A percentile compares a stretch with the other conserved stretches of the same genome.
phyloP scores from a whole-genome alignment of 148 eudicot species.

The Chenopodium formosanum region DNA sequence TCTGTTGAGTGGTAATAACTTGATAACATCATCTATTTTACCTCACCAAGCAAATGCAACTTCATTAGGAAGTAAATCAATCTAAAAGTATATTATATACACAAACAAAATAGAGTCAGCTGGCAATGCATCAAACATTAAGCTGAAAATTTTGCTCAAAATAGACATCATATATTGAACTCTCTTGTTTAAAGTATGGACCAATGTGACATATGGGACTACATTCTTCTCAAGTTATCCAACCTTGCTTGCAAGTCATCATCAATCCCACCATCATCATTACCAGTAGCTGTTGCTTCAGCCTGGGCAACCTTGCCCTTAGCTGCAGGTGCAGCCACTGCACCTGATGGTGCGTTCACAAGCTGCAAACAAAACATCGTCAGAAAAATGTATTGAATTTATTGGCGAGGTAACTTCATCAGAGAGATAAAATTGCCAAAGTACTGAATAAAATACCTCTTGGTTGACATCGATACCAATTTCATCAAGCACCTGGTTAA shows the following conservation, averaged over 20 bases:
- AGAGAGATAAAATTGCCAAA: neutral
- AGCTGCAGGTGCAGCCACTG: constrained; percentile 85
- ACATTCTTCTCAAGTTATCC: constrained; percentile 93
- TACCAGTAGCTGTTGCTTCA: constrained; percentile 48
- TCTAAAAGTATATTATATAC: constrained; percentile 12
- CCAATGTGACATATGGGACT: constrained; percentile 16
- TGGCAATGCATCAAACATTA: constrained; percentile 10
- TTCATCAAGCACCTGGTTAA: constrained; percentile 94
- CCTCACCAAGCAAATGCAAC: neutral
- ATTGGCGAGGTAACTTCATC: neutral
- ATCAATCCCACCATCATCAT: constrained; percentile 76
- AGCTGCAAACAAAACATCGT: constrained; percentile 47
- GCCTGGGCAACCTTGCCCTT: constrained; percentile 78
- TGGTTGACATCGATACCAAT: constrained; percentile 86
- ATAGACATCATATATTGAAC: constrained; percentile 18
- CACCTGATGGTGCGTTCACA: constrained; percentile 80
- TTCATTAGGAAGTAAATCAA: neutral
- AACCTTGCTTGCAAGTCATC: constrained; percentile 91
- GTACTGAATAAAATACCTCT: constrained; percentile 47
- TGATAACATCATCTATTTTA: neutral
- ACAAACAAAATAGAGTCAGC: constrained; percentile 26
- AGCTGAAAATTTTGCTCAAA: constrained; percentile 22
- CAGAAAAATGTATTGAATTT: neutral
- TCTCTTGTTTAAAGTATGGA: constrained; percentile 14
- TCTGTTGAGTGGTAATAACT: neutral